These are phyloP conservation scores for Crithidia fasciculata DNA, from an alignment of 208 protist species.

Conservation along the genomic window DNA sequence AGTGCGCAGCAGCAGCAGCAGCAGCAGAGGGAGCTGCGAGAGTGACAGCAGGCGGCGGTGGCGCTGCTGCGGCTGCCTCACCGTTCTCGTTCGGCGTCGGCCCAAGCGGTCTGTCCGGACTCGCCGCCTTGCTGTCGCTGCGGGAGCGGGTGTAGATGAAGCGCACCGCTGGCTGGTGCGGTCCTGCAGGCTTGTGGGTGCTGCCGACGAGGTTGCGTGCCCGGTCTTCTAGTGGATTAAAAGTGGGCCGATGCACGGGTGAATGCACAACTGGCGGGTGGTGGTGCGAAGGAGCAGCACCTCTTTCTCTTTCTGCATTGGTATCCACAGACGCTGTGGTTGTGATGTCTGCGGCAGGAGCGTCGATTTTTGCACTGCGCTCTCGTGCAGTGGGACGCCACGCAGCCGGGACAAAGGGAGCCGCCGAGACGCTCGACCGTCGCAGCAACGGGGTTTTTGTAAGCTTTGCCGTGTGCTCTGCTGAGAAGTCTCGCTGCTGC, in stretches of 20 bases:
- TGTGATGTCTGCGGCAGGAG: neutral
- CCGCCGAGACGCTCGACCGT: neutral
- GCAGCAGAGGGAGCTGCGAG: too few relatives aligned
- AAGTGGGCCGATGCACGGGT: too few relatives aligned
- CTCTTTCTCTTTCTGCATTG: neutral
- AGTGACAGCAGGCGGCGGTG: neutral
- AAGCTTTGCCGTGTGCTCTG: neutral
- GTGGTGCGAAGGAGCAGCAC: neutral
- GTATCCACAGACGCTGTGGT: neutral
- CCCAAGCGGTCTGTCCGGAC: neutral
- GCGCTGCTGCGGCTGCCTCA: neutral
- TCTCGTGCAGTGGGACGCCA: neutral
- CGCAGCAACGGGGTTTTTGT: slow-evolving; percentile 1
- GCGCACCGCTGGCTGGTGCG: neutral
- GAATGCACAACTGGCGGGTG: neutral
- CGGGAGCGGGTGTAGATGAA: slow-evolving; percentile 25
- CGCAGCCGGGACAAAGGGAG: neutral
- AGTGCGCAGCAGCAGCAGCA: too few relatives aligned
- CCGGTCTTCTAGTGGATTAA: neutral
- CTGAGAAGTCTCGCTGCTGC: neutral
- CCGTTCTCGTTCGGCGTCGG: neutral
- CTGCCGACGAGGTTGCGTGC: neutral
- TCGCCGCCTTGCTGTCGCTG: slow-evolving; percentile 6
- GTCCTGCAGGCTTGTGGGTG: neutral
- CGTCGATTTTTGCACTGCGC: neutral